phyloP scores from a whole-genome alignment of 2,329 filamentous ascomycete genomes.

The Paramyrothecium roridum region DNA sequence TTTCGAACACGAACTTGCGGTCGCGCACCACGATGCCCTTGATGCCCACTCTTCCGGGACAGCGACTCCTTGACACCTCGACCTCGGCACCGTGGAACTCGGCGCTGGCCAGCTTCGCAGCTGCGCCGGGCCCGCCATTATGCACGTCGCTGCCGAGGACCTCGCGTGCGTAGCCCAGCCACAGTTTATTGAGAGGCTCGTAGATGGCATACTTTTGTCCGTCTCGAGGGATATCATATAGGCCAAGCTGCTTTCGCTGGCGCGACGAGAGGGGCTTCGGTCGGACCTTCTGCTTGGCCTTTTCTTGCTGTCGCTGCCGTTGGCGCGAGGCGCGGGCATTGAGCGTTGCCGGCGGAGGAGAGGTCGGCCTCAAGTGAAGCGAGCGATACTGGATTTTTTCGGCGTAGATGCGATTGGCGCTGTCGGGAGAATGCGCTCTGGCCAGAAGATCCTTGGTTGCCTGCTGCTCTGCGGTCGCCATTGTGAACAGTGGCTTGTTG shows the following conservation, averaged over 20 bases:
- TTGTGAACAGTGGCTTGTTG: constrained; percentile 9
- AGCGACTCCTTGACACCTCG: constrained; percentile 78
- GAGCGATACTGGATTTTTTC: constrained; percentile 83
- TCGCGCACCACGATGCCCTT: constrained; percentile 87
- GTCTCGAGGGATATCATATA: constrained; percentile 71
- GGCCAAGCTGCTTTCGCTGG: constrained; percentile 67
- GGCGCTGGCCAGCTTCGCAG: constrained; percentile 75
- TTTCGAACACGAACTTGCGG: constrained; percentile 79
- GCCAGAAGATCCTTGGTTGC: constrained; percentile 65
- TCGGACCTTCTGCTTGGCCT: constrained; percentile 45
- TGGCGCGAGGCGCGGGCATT: constrained; percentile 57
- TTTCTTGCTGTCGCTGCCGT: constrained; percentile 43
- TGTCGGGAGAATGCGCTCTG: constrained; percentile 75
- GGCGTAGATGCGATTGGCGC: constrained; percentile 67
- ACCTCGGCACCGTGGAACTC: constrained; percentile 88
- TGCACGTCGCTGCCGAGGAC: constrained; percentile 63
- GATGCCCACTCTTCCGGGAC: constrained; percentile 77
- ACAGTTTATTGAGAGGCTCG: constrained; percentile 71
- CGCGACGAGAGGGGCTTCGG: constrained; percentile 74
- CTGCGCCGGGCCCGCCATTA: constrained; percentile 54
- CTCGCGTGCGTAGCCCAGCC: constrained; percentile 82
- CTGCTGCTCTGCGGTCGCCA: constrained; percentile 31
- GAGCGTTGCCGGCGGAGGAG: constrained; percentile 53
- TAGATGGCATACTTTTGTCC: constrained; percentile 68
- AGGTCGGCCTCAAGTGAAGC: constrained; percentile 73